A percentile compares a stretch with the other conserved stretches of the same genome.
Evolutionary conservation across 139 green algal species (phyloP).

Genomic region (Coccomyxa sp.): DNA sequence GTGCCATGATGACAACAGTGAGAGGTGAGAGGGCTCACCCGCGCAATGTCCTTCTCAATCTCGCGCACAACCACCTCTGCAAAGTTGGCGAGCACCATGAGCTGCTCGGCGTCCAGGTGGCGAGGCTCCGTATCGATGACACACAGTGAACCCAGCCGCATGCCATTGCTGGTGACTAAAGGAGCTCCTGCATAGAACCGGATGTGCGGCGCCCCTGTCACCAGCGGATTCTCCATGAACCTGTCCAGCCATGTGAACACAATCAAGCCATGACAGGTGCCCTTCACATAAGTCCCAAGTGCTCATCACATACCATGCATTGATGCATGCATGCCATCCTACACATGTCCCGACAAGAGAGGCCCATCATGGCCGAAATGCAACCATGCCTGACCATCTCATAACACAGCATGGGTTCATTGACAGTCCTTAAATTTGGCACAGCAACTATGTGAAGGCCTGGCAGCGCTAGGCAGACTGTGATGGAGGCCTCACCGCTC

Average conservation of each 20-base stretch:
- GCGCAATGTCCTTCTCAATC: constrained; percentile 66
- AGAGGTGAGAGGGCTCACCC: background rate
- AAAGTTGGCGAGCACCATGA: constrained; percentile 78
- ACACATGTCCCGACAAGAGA: too few species aligned
- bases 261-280: background rate
- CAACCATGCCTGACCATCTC: too few species aligned
- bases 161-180: constrained; percentile 59
- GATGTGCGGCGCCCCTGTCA: constrained; percentile 61
- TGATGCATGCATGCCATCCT: background rate
- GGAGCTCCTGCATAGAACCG: constrained; percentile 87
- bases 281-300: background rate
- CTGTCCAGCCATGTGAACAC: background rate
- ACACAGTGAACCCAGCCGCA: constrained; percentile 71
- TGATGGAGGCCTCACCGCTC: constrained; percentile 27
- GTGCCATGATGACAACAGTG: background rate
- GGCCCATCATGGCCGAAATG: too few species aligned
- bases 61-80: constrained; percentile 79
- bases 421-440: too few species aligned
- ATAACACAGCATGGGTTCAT: too few species aligned
- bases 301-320: background rate
- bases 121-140: constrained; percentile 74
- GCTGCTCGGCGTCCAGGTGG: constrained; percentile 60
- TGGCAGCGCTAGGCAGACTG: too few species aligned
- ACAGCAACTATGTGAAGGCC: too few species aligned
- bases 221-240: constrained; percentile 72